A percentile compares a stretch with the other conserved stretches of the same genome.
These are phyloP conservation scores for Trypanosoma lewisi DNA, from an alignment of 208 protist genomes.

Conservation along the genomic window DNA sequence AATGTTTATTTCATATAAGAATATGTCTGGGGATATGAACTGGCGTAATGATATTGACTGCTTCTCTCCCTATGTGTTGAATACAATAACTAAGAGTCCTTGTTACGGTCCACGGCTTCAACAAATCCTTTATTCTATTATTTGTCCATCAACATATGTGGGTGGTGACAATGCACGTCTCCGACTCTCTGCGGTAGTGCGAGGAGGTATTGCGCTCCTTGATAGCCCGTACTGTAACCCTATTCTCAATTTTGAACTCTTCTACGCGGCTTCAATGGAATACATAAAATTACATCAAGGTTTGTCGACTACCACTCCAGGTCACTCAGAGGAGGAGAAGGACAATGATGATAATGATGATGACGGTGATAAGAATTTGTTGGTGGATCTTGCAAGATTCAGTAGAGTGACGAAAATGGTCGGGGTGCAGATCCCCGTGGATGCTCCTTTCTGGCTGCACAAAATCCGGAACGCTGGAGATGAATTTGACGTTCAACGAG, in stretches of 20 bases:
- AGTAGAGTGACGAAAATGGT: conserved; percentile 22
- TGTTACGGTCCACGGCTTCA: conserved; percentile 18
- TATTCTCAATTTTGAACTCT: conserved; percentile 18
- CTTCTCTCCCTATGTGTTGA: conserved; percentile 18
- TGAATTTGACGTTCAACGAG: conserved; percentile 48
- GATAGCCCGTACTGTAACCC: conserved; percentile 15
- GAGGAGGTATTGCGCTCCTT: conserved; percentile 29
- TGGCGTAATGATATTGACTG: conserved; percentile 17
- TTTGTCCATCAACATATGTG: conserved; percentile 27
- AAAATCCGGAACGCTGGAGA: conserved; percentile 33
- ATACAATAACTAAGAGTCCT: conserved; percentile 23
- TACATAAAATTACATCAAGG: conserved; percentile 26
- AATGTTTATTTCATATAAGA: conserved; percentile 3
- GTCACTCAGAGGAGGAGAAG: background rate
- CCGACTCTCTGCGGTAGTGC: conserved; percentile 33
- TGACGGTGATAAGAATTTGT: conserved; percentile 15
- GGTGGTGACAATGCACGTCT: conserved; percentile 18
- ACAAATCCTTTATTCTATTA: conserved; percentile 20
- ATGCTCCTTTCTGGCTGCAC: conserved; percentile 31
- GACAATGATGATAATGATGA: background rate
- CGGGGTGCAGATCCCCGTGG: conserved; percentile 10
- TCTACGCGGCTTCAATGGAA: conserved; percentile 28
- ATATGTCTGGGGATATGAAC: background rate
- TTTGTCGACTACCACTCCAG: background rate
- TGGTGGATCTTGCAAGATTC: conserved; percentile 41